These are phyloP conservation scores for Aspergillus caelatus DNA, from an alignment of 2,329 filamentous ascomycete species.

Conservation along the genomic window DNA sequence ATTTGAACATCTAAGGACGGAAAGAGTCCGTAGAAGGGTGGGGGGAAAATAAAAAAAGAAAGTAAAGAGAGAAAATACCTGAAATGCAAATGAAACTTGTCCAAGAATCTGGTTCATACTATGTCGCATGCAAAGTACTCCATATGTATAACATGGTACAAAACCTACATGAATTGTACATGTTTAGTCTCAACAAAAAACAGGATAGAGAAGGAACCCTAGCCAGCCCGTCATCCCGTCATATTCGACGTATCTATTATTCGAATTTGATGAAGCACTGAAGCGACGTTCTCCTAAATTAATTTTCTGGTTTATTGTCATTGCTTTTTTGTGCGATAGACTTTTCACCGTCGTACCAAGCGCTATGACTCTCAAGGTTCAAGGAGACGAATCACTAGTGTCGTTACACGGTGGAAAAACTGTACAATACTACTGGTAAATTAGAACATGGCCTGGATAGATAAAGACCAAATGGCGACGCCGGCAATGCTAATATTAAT, in stretches of 20 bases:
- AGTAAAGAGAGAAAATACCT: background rate
- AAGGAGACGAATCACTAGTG: constrained; percentile 2
- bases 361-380: background rate
- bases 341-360: background rate
- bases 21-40: background rate
- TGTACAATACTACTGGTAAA: constrained; percentile 3
- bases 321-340: background rate
- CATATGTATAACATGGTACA: background rate
- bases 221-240: background rate
- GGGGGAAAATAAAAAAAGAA: background rate
- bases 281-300: background rate
- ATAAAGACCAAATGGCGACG: background rate
- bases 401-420: background rate
- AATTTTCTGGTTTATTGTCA: background rate
- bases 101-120: background rate
- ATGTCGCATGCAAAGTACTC: background rate
- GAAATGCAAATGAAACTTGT: background rate
- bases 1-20: constrained; percentile 13
- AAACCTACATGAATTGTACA: background rate
- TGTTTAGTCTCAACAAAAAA: background rate
- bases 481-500: constrained; percentile 1
- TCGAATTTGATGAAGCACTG: background rate
- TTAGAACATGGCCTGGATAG: background rate
- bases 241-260: background rate
- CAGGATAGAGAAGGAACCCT: background rate